Evolutionary conservation across 257 asterid species (phyloP), one percentile per base, ranked within the genome.

Genomic region (Penstemon newberryi): DNA sequence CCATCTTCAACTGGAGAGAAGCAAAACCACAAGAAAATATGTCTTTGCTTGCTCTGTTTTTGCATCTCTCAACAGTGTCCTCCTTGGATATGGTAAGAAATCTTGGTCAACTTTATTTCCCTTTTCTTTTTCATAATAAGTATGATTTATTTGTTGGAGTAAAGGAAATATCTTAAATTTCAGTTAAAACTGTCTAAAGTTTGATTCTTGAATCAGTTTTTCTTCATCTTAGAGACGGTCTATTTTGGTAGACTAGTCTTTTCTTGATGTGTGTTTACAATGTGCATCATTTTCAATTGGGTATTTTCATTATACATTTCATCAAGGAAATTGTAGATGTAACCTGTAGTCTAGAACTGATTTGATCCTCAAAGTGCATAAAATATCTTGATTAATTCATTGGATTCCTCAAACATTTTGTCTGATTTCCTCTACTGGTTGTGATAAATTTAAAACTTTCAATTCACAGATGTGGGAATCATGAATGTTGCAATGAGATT

Each of bases 21-120:
- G 73, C 65, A 85, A 63, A 47, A 83, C 72, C 36, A 86, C 95
- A 0, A 76, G 88, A 78, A 93, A 84, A 70, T 93, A 85, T 75
- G 97, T 92, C 25, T 77, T 82, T 77, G 97, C 97, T 75, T 92
- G 98, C 59, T 95, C 98, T 77, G 90, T 90, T 63, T 93, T 93
- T 73, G 98, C 98, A 43, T 93, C 97, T 63, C 95, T 93, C 57
- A 93, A 90, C 73, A 86, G 82, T 73, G 97, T 88, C 57, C 97
- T 93, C 58, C 95, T 93, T 72, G 98, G 98, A 43, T 93, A 93
- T 73, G 98, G 98, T 84, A 82, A 73, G 3, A 50, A 6, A 41
- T 9, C 13, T 13, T 63, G 7, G 52, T 9, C 40, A 8, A 18
- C 66, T 5, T 42, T 40, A 4, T 15, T 61, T 62, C 2, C 3